Conservation (phyloP, 2,329 filamentous ascomycete species). For the Fusarium pilosicola region DNA sequence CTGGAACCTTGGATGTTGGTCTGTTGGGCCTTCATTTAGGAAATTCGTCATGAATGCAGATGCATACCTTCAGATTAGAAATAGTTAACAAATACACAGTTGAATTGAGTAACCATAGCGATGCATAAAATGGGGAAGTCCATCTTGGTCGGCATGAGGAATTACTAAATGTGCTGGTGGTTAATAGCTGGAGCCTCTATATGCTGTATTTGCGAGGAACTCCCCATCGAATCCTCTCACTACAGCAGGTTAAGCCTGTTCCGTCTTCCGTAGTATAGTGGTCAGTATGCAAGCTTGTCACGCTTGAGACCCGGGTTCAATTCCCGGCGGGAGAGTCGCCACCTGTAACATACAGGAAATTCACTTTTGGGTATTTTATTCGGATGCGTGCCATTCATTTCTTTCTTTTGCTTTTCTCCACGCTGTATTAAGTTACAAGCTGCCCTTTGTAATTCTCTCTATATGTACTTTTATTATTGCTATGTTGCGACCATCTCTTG, state of each 20-base stretch:
- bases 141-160: rapidly evolving
- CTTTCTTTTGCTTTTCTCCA: neutral
- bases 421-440: no score
- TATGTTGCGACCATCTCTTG: rapidly evolving
- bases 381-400: rapidly evolving
- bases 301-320: conserved; percentile 23
- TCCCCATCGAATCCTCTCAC: conserved; percentile 1
- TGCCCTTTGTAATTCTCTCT: no score
- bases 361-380: neutral
- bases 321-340: conserved; percentile 27
- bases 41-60: neutral
- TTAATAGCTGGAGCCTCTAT: rapidly evolving
- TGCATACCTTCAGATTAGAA: neutral
- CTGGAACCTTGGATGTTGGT: conserved; percentile 17
- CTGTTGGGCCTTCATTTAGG: conserved; percentile 12
- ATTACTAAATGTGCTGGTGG: rapidly evolving
- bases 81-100: neutral
- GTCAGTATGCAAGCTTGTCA: conserved; percentile 24
- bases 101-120: rapidly evolving
- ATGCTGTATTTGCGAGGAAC: rapidly evolving
- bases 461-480: no score
- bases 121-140: rapidly evolving
- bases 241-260: conserved; percentile 1
- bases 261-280: conserved; percentile 19
- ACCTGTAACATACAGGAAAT: neutral